Base-by-base conservation (phyloP, 345 rosid species). In the Anacardium occidentale region DNA sequence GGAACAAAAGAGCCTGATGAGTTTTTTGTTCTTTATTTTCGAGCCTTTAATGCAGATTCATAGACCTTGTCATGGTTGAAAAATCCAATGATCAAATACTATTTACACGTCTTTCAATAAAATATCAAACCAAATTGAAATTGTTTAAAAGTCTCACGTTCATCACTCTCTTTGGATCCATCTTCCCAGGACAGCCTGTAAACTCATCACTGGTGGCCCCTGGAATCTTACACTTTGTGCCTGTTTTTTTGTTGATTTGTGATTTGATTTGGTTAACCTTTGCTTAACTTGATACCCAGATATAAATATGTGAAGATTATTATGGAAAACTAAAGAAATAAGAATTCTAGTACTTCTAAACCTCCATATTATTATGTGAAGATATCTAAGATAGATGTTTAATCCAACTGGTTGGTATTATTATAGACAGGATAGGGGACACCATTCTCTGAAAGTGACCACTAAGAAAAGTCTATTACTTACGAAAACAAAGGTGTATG, bases 101-200 rank as follows among this genome's bases (percentile, higher is more conserved):
- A 37, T 37, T 66, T 67, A 55, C 54, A 69, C 48, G 58, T 40
- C 50, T 57, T 65, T 40, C 14, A 70, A 25, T 63, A 29, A 47
- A 62, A 45, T 58, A n/a, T n/a, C 7, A 37, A 22, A 65, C 29
- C 26, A 21, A 10, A 56, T 2, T 58, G 9, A 20, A 68, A 64
- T 58, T 37, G 42, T 37, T 68, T 65, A 20, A 26, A 65, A 66
- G 34, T 62, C 71, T 40, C 66, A 71, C 52, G 32, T 68, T 64
- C 71, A 62, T 50, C 32, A 21, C 40, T 50, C 13, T 51, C 18
- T 64, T 70, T 20, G 47, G 40, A 56, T 48, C 66, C 56, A 13
- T 20, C 42, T 18, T 32, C 10, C 24, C 15, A 26, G 37, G n/a
- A 47, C 77, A 66, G 70, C 70, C 83, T 73, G 78, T 63, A 29